Conservation (phyloP, 73 alveolate species). For the Uronychia setigera region DNA sequence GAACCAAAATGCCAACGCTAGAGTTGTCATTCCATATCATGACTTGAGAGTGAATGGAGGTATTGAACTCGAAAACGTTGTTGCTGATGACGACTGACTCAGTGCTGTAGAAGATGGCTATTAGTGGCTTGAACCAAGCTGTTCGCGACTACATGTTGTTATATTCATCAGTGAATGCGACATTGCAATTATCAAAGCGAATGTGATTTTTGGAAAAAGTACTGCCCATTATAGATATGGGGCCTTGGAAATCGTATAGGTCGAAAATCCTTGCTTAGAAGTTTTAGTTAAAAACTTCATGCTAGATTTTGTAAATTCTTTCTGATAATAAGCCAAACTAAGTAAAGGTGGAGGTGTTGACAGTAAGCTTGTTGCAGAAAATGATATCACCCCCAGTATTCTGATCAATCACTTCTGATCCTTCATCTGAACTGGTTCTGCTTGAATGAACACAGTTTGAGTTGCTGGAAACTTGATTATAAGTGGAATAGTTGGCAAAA, state of each 20-base stretch:
- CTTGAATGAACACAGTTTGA: no score
- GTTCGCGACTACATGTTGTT: background rate
- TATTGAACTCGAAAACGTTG: background rate
- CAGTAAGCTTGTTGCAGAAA: background rate
- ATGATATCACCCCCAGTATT: background rate
- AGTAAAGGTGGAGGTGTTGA: background rate
- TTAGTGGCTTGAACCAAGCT: background rate
- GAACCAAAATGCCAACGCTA: background rate
- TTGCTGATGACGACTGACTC: background rate
- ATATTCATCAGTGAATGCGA: background rate
- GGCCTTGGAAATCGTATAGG: background rate
- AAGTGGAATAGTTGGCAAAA: no score
- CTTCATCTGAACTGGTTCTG: no score
- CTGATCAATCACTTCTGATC: background rate
- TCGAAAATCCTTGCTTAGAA: background rate
- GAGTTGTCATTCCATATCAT: background rate
- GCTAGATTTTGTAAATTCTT: background rate
- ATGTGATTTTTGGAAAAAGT: background rate
- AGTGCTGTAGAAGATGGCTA: background rate
- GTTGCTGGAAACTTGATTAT: no score
- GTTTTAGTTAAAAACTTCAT: background rate
- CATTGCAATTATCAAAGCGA: background rate
- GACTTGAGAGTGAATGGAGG: background rate
- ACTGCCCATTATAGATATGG: background rate
- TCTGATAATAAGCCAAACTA: background rate